Evolutionary conservation across 1,139 yeast genomes (phyloP).

Genomic region (Candida tunisiensis): DNA sequence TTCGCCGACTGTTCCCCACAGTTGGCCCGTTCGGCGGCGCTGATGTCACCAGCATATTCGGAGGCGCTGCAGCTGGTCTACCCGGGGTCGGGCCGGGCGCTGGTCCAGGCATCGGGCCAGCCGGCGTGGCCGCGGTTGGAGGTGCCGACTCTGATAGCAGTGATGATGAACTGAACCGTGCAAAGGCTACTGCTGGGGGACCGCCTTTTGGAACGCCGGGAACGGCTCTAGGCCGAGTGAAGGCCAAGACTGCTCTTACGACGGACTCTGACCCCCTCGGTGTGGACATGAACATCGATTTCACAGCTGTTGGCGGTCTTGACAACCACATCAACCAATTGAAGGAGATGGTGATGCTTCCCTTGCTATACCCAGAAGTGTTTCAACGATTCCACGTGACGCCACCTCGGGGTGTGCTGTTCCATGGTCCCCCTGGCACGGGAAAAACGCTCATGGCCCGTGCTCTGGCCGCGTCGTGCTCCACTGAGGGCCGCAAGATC

Average conservation of each 20-base stretch:
- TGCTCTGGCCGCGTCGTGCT: conserved; percentile 90
- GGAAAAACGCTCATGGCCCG: conserved; percentile 98
- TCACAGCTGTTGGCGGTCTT: conserved; percentile 82
- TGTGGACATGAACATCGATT: conserved; percentile 83
- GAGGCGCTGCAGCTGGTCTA: too few species aligned
- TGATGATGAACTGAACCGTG: conserved; percentile 11
- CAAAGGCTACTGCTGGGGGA: too few species aligned
- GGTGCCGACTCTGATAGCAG: conserved; percentile 16
- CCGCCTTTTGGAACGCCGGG: conserved; percentile 8
- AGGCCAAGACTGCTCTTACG: conserved; percentile 29
- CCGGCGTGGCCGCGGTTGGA: conserved; percentile 9
- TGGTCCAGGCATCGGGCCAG: too few species aligned
- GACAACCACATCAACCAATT: conserved; percentile 81
- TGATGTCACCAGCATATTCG: conserved; percentile 35
- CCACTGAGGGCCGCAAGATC: conserved; percentile 63
- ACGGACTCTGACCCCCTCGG: conserved; percentile 96
- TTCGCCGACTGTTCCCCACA: conserved; percentile 70
- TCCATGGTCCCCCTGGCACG: conserved; percentile 99
- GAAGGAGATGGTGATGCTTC: conserved; percentile 94
- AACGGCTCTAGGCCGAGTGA: conserved; percentile 12
- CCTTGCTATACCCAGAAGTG: conserved; percentile 83
- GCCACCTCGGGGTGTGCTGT: conserved; percentile 94
- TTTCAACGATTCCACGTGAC: conserved; percentile 82
- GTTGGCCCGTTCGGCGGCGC: conserved; percentile 97
- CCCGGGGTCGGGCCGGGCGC: too few species aligned